Percentiles rank a stretch among this genome's conserved stretches.
Conservation (phyloP, 257 asterid genomes). For the Solanum neorickii region DNA sequence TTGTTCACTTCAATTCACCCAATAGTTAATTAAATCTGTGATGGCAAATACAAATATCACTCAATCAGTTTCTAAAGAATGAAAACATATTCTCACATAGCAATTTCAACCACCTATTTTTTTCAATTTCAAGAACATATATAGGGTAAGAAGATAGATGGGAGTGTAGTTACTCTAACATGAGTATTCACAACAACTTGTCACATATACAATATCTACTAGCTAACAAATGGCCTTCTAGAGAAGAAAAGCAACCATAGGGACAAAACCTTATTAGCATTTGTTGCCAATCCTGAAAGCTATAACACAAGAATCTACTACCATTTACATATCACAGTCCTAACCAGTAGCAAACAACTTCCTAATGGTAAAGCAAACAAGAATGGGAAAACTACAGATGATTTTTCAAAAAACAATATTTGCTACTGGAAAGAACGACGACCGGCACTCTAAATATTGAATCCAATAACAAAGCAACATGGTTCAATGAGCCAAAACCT, state of each 20-base stretch:
- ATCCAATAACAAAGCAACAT: constrained; percentile 2
- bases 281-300: neutral
- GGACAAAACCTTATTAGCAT: constrained; percentile 1
- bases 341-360: neutral
- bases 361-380: neutral
- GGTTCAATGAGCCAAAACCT: neutral
- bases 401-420: neutral
- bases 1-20: neutral
- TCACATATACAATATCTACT: neutral
- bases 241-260: neutral
- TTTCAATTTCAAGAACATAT: neutral
- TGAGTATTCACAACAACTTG: neutral
- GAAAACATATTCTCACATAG: neutral
- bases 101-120: neutral
- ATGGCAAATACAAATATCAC: neutral
- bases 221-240: neutral
- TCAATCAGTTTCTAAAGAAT: neutral
- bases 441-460: neutral
- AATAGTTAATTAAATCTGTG: neutral
- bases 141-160: neutral
- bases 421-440: neutral
- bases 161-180: neutral
- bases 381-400: neutral
- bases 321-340: neutral
- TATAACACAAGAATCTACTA: neutral